Evolutionary conservation across 345 rosid species (phyloP).

Genomic region (Rhizophora apiculata): DNA sequence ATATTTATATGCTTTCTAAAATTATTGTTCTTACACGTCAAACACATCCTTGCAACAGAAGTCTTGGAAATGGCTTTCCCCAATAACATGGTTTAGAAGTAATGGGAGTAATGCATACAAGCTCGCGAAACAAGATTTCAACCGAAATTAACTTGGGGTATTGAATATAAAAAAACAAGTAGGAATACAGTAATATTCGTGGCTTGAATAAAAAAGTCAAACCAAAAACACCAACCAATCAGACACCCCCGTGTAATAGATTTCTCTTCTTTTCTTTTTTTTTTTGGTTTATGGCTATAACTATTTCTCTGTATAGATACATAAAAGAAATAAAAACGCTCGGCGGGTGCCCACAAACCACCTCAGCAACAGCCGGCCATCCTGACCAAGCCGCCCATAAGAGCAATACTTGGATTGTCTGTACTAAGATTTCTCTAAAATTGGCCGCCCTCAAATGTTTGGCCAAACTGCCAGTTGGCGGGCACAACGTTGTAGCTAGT

Average conservation of each 20-base stretch:
- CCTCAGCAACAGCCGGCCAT: slow-evolving; percentile 64
- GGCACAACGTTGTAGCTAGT: slow-evolving; percentile 62
- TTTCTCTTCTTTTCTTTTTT: no score
- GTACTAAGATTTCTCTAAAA: slow-evolving; percentile 29
- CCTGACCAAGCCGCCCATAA: slow-evolving; percentile 12
- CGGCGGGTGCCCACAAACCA: slow-evolving; percentile 74
- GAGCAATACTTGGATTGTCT: background rate
- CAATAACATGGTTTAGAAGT: no score
- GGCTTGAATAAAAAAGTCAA: background rate
- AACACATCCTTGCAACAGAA: no score
- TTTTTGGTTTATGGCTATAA: background rate
- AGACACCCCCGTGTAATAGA: background rate
- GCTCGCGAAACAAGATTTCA: no score
- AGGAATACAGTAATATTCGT: no score
- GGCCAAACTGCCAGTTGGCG: slow-evolving; percentile 79
- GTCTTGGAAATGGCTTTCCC: no score
- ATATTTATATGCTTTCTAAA: no score
- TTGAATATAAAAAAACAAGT: no score
- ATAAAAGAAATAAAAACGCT: slow-evolving; percentile 11
- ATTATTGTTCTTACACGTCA: no score
- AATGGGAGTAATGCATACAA: no score
- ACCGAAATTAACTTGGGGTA: no score
- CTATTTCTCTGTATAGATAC: background rate
- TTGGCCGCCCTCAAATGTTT: slow-evolving; percentile 72
- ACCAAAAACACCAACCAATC: background rate